phyloP scores from a whole-genome alignment of 2,329 filamentous ascomycete species.

The Ascochyta rabiei region DNA sequence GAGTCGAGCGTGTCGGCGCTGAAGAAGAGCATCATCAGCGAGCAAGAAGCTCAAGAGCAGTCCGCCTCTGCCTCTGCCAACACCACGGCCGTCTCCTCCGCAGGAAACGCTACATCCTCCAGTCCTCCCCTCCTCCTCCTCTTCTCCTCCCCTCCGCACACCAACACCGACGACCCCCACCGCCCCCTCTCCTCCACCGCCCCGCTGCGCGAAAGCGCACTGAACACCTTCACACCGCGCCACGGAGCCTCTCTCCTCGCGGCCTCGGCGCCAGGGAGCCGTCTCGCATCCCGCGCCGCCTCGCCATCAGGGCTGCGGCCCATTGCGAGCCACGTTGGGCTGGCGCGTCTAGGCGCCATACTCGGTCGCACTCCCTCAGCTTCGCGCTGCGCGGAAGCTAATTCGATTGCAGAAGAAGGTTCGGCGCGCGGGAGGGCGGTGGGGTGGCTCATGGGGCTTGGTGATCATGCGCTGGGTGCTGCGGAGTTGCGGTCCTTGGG shows the following conservation, averaged over 20 bases:
- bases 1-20: conserved; percentile 28
- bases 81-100: background rate
- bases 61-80: background rate
- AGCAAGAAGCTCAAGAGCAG: background rate
- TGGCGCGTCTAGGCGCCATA: background rate
- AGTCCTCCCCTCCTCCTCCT: background rate
- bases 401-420: background rate
- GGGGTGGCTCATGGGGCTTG: conserved; percentile 6
- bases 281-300: conserved; percentile 18
- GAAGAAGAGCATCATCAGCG: background rate
- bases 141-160: too few species aligned
- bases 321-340: conserved; percentile 1
- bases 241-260: conserved; percentile 30
- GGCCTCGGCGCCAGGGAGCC: conserved; percentile 33
- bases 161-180: background rate
- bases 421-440: background rate
- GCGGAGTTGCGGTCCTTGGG: background rate
- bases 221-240: conserved; percentile 25
- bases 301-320: conserved; percentile 10
- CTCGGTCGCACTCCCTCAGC: background rate
- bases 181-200: background rate
- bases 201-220: background rate
- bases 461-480: conserved; percentile 15
- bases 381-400: background rate
- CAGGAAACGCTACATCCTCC: background rate